phyloP scores from a whole-genome alignment of 805 yeast species.

The Yamadazyma paraphyllophila region DNA sequence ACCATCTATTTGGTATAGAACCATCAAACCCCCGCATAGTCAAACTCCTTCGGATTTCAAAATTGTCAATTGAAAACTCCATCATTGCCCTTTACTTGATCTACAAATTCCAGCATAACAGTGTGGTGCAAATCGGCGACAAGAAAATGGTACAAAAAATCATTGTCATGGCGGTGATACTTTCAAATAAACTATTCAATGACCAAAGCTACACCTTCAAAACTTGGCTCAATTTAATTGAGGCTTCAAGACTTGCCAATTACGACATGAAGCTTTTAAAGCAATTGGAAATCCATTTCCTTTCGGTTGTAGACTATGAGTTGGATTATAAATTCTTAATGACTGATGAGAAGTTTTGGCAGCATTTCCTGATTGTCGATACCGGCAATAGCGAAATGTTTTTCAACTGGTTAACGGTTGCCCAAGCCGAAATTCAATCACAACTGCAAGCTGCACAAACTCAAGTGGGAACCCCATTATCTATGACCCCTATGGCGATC shows the following conservation, averaged over 20 bases:
- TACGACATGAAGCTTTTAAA: slow-evolving; percentile 25
- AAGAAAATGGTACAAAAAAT: slow-evolving; percentile 19
- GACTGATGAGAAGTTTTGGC: slow-evolving; percentile 25
- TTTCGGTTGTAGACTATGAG: slow-evolving; percentile 25
- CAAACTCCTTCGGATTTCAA: slow-evolving; percentile 11
- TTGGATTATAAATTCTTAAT: slow-evolving; percentile 23
- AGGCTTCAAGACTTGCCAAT: slow-evolving; percentile 16
- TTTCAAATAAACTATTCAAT: slow-evolving; percentile 44
- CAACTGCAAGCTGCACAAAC: slow-evolving; percentile 2
- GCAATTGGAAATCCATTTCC: slow-evolving; percentile 27
- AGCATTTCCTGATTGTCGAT: slow-evolving; percentile 7
- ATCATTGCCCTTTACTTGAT: slow-evolving; percentile 11
- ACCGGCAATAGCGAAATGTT: slow-evolving; percentile 1
- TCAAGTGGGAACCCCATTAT: too few species aligned
- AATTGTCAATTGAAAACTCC: slow-evolving; percentile 12
- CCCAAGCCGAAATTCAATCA: background rate
- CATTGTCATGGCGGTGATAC: slow-evolving; percentile 23
- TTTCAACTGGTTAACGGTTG: slow-evolving; percentile 1
- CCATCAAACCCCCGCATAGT: slow-evolving; percentile 4
- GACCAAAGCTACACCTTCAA: slow-evolving; percentile 51
- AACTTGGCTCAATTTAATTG: slow-evolving; percentile 42
- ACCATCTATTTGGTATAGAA: background rate
- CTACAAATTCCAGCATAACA: slow-evolving; percentile 10
- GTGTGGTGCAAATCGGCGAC: slow-evolving; percentile 8
- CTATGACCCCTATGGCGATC: background rate